Evolutionary conservation across 2,329 filamentous ascomycete species (phyloP).

Genomic region (Chrysoporthe deuterocubensis): DNA sequence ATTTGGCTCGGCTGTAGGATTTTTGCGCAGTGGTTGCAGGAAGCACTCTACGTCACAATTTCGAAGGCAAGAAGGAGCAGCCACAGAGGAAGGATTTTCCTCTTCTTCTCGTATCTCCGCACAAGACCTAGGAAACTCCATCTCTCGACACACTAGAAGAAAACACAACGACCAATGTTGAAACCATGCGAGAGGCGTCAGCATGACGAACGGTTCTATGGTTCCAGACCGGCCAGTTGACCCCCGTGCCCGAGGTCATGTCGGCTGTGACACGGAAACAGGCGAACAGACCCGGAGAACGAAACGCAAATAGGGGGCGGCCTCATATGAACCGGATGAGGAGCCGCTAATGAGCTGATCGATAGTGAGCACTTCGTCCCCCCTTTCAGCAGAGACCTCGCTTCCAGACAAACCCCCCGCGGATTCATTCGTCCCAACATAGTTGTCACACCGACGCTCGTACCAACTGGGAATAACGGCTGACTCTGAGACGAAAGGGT

Average conservation of each 20-base stretch:
- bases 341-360: too few relatives aligned
- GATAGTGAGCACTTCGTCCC: background rate
- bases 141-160: background rate
- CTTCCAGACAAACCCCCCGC: background rate
- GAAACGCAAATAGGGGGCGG: background rate
- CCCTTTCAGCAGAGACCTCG: background rate
- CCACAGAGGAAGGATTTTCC: background rate
- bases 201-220: background rate
- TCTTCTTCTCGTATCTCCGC: background rate
- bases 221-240: background rate
- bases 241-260: background rate
- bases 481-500: background rate
- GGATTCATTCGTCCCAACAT: background rate
- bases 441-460: background rate
- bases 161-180: background rate
- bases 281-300: background rate
- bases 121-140: background rate
- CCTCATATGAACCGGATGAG: background rate
- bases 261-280: background rate
- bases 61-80: background rate
- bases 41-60: background rate
- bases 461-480: background rate
- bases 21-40: background rate
- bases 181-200: background rate
- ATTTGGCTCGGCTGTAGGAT: background rate